Evolutionary conservation across 1,284 basidiomycete genomes (phyloP).

Genomic region (Megacollybia platyphylla): DNA sequence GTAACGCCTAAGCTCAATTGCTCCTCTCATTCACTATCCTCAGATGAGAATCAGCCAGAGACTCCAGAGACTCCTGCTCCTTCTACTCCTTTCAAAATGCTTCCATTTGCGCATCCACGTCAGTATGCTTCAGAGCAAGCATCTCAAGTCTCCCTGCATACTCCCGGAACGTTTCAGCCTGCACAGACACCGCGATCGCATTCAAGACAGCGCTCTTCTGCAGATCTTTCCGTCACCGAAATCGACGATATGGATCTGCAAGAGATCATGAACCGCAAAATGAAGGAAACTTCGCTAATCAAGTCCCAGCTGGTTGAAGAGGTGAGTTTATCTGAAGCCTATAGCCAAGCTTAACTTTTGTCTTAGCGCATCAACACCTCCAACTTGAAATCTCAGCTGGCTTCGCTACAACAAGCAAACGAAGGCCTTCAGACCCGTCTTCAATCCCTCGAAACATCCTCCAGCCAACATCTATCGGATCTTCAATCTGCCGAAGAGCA

Average conservation of each 20-base stretch:
- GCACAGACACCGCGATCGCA: neutral
- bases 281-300: constrained; percentile 8
- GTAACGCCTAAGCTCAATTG: neutral
- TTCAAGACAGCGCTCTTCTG: neutral
- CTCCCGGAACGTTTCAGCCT: neutral
- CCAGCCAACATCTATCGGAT: neutral
- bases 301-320: constrained; percentile 8
- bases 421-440: constrained; percentile 2
- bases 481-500: constrained; percentile 1
- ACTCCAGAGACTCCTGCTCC: neutral
- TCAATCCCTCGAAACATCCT: constrained; percentile 2
- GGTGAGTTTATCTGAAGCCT: constrained; percentile 2
- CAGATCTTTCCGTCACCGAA: constrained; percentile 1
- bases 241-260: constrained; percentile 6
- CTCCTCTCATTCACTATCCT: neutral
- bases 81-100: neutral
- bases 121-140: neutral
- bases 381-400: constrained; percentile 6
- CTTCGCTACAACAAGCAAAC: neutral
- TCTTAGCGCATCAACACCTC: constrained; percentile 1
- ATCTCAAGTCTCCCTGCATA: neutral
- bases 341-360: constrained; percentile 1
- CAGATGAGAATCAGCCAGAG: neutral
- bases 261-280: constrained; percentile 6
- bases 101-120: neutral